Evolutionary conservation across 345 rosid genomes (phyloP).

Genomic region (Murraya paniculata): DNA sequence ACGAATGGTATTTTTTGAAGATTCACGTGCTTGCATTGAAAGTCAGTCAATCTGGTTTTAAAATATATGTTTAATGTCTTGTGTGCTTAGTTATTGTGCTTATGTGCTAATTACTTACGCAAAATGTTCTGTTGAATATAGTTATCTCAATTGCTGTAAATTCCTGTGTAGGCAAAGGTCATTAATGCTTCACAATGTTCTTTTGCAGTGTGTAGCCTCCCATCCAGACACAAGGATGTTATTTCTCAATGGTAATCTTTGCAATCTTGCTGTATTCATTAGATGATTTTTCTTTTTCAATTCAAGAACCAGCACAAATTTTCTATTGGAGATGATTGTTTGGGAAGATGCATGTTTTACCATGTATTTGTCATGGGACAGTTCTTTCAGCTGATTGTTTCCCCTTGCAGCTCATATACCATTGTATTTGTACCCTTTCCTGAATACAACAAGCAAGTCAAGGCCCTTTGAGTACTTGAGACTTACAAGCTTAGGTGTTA

Average conservation of each 20-base stretch:
- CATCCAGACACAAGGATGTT: constrained; percentile 94
- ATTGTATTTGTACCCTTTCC: constrained; percentile 87
- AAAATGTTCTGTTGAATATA: not conserved
- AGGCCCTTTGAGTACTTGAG: constrained; percentile 95
- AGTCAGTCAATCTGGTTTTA: not conserved
- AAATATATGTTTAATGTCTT: not conserved
- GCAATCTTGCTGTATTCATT: constrained; percentile 4
- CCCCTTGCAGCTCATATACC: constrained; percentile 87
- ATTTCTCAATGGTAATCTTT: constrained; percentile 76
- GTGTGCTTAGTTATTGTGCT: not conserved
- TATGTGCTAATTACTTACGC: not conserved
- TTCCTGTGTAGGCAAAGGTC: not conserved
- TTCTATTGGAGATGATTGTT: not conserved
- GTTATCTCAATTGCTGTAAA: not conserved
- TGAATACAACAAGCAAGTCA: constrained; percentile 91
- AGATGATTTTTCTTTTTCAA: not conserved
- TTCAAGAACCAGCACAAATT: not conserved
- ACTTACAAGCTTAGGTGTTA: constrained; percentile 98
- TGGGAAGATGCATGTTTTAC: not conserved
- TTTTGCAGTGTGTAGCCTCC: constrained; percentile 96
- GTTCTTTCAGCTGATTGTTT: constrained; percentile 3
- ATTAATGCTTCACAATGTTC: constrained; percentile 12
- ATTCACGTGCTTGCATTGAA: not conserved
- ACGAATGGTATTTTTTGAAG: not conserved
- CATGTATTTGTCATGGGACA: not conserved